Base-by-base conservation (phyloP, 2,329 filamentous ascomycete genomes). In the Septoria petroselini region DNA sequence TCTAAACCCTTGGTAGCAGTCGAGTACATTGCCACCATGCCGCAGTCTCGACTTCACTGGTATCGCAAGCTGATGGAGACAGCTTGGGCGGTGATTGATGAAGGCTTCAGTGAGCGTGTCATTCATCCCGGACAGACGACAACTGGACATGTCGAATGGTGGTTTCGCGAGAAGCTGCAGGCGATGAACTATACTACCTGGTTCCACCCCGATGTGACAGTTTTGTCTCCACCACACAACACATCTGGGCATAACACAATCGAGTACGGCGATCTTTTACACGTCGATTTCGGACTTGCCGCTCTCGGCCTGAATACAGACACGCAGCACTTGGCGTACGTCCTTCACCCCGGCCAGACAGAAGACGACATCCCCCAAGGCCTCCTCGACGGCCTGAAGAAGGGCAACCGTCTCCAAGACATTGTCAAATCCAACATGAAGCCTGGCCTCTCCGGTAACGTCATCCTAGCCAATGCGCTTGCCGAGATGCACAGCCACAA, bases 241-340 rank as follows among this genome's bases (percentile, higher is more conserved):
- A n/a, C n/a, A n/a, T n/a, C n/a, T n/a, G n/a, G n/a, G n/a, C n/a
- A 54, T 5, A 45, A 41, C 6, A 31, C 45, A 4, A 56, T 58
- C n/a, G 7, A 46, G 2, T 25, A 54, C 39, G 50, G 53, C 7
- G 55, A 59, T 23, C 41, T 59, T 12, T 45, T 59, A 2, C 57
- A 59, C 21, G 53, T 59, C 7, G 55, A 59, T 33, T 58, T 58
- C 14, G 57, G 57, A 3, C 48, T 59, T 2, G 58, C 57, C 5
- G 55, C 57, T 4, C 33, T 59, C 3, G 57, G 55, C 2, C 41
- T 58, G 12, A 59, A 59, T 17, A 59, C 57, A 3, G 57, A 58
- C 15, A 59, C 55, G 2, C 57, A 59, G 45, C 57, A 58, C 29
- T 52, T 59, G 6, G 55, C 55, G 2, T 59, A 59, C 37, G 55